Conservation (phyloP, 2,329 filamentous ascomycete genomes). For the Fusarium clavum region DNA sequence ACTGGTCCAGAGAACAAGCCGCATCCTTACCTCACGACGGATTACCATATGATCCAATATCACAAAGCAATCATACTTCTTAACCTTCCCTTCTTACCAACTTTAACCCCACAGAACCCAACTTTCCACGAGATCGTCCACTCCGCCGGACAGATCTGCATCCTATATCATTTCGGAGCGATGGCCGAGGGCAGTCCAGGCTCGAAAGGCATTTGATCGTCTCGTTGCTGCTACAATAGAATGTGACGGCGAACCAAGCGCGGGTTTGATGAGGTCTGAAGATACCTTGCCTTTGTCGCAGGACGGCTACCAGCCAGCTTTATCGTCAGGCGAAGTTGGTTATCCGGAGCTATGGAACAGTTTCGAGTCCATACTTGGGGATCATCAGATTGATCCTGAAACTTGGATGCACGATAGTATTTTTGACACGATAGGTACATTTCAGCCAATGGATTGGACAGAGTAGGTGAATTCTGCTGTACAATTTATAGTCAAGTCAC, state of each 20-base stretch:
- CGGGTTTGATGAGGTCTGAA: fast-evolving
- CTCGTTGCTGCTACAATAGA: constrained; percentile 12
- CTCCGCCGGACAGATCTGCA: constrained; percentile 1
- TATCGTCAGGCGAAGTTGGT: neutral
- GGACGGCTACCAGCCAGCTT: neutral
- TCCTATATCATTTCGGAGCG: constrained; percentile 1
- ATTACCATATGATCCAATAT: constrained; percentile 2
- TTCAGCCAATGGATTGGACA: neutral
- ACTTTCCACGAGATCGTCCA: constrained; percentile 1
- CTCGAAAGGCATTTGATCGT: neutral
- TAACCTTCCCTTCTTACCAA: neutral
- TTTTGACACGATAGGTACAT: neutral
- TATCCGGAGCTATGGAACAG: neutral
- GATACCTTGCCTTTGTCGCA: neutral
- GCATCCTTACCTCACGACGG: neutral
- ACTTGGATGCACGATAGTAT: constrained; percentile 18
- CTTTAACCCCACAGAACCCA: neutral
- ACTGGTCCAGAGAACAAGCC: neutral
- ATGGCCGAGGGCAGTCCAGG: neutral
- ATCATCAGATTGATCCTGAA: neutral
- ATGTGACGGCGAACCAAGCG: neutral
- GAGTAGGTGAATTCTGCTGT: neutral
- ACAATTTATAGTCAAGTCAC: too few relatives aligned
- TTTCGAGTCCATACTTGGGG: neutral
- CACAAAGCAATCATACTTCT: constrained; percentile 2